Evolutionary conservation across 176 grass and related monocot species (phyloP).

Genomic region (Oryza punctata): DNA sequence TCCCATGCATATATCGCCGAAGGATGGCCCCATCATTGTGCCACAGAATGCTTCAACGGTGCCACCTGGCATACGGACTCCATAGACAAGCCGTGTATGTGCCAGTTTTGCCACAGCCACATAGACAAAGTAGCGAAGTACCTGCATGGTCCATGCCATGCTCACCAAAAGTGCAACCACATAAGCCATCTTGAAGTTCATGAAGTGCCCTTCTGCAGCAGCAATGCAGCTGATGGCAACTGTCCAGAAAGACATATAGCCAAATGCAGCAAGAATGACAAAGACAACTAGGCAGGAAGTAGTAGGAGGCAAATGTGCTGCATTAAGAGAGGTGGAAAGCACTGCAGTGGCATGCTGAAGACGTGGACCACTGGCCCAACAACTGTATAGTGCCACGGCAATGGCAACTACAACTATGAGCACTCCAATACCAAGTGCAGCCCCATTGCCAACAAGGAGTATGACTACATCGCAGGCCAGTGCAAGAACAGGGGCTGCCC

Average conservation of each 20-base stretch:
- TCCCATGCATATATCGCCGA: conserved; percentile 82
- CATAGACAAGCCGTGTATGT: conserved; percentile 55
- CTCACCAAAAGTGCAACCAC: conserved; percentile 68
- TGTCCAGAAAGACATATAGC: conserved; percentile 80
- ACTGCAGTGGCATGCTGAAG: conserved; percentile 65
- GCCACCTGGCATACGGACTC: conserved; percentile 39
- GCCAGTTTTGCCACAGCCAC: conserved; percentile 71
- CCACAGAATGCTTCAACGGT: conserved; percentile 49
- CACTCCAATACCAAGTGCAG: conserved; percentile 60
- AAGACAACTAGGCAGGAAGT: conserved; percentile 47
- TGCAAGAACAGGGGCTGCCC: conserved; percentile 63
- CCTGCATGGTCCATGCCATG: conserved; percentile 91
- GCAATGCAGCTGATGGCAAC: conserved; percentile 71
- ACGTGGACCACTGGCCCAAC: conserved; percentile 70
- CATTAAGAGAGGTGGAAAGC: conserved; percentile 50
- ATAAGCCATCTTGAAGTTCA: conserved; percentile 54
- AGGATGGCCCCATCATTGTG: conserved; percentile 43
- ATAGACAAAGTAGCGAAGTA: conserved; percentile 60
- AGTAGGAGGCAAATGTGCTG: conserved; percentile 46
- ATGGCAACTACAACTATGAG: conserved; percentile 57
- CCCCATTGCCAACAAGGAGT: conserved; percentile 53
- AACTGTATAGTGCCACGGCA: conserved; percentile 62
- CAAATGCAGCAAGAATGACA: conserved; percentile 56
- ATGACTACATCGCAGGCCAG: conserved; percentile 63
- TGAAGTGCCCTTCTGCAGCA: conserved; percentile 53